Evolutionary conservation across 192 early-diverging fungal species (phyloP).

Genomic region (Polychytrium aggregatum): DNA sequence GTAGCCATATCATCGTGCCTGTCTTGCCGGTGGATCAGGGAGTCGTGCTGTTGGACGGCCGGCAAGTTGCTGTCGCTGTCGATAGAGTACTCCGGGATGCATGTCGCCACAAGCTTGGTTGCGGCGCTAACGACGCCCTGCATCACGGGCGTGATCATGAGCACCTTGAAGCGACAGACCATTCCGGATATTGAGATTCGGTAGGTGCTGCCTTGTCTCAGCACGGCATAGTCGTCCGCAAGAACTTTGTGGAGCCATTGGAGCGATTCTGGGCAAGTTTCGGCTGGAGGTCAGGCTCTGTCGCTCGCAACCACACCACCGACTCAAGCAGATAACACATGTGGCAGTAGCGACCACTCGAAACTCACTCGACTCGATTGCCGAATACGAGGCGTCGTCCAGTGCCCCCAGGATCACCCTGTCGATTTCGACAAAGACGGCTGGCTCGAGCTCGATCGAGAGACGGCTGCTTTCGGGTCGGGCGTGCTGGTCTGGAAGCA

Average conservation of each 20-base stretch:
- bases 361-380: conserved; percentile 4
- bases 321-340: conserved; percentile 42
- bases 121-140: no score
- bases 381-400: conserved; percentile 31
- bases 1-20: no score
- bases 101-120: no score
- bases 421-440: conserved; percentile 43
- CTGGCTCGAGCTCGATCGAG: no score
- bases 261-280: conserved; percentile 15
- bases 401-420: conserved; percentile 53
- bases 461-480: no score
- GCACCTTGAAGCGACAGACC: conserved; percentile 19
- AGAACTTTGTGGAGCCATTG: conserved; percentile 8
- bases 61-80: no score
- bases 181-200: conserved; percentile 4
- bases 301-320: no score
- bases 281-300: no score
- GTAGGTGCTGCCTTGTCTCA: conserved; percentile 1
- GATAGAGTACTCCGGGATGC: no score
- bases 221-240: conserved; percentile 6
- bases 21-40: no score
- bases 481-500: no score
- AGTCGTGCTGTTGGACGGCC: no score
- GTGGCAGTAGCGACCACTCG: conserved; percentile 33
- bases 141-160: conserved; percentile 17